Conservation (phyloP, 2,329 filamentous ascomycete species). For the Chrysoporthe austroafricana region DNA sequence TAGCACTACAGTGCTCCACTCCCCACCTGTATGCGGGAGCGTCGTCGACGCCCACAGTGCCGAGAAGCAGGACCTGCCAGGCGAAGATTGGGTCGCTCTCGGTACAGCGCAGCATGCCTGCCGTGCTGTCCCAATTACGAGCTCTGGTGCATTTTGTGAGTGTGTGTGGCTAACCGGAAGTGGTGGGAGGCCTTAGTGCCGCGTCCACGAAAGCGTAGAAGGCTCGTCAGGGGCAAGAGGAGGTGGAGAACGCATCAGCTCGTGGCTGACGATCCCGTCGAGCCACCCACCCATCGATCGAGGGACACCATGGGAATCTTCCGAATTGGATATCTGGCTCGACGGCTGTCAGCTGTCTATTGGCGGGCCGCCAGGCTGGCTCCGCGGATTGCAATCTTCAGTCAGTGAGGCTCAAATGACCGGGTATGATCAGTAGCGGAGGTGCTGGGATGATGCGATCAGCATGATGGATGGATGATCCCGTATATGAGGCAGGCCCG, state of each 20-base stretch:
- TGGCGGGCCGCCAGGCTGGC: too few species aligned
- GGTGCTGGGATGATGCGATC: not conserved
- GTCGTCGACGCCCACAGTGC: conserved; percentile 1
- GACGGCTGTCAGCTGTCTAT: conserved; percentile 1
- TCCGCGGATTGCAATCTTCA: not conserved
- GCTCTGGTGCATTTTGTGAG: not conserved
- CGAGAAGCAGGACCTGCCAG: not conserved
- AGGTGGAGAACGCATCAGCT: not conserved
- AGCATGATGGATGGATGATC: conserved; percentile 1
- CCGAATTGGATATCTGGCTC: not conserved
- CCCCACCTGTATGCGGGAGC: not conserved
- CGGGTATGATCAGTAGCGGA: too few species aligned
- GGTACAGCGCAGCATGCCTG: not conserved
- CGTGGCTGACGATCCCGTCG: not conserved
- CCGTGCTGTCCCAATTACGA: not conserved
- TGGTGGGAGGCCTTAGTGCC: not conserved
- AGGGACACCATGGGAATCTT: not conserved
- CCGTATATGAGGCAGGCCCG: not conserved
- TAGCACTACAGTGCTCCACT: not conserved
- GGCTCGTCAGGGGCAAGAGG: conserved; percentile 3
- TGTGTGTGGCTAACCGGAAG: not conserved
- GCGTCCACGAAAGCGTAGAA: not conserved
- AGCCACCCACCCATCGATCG: not conserved
- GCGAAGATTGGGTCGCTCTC: not conserved
- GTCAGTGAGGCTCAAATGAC: not conserved